Base-by-base conservation (phyloP, 2,329 filamentous ascomycete species). In the Epichloe festucae region DNA sequence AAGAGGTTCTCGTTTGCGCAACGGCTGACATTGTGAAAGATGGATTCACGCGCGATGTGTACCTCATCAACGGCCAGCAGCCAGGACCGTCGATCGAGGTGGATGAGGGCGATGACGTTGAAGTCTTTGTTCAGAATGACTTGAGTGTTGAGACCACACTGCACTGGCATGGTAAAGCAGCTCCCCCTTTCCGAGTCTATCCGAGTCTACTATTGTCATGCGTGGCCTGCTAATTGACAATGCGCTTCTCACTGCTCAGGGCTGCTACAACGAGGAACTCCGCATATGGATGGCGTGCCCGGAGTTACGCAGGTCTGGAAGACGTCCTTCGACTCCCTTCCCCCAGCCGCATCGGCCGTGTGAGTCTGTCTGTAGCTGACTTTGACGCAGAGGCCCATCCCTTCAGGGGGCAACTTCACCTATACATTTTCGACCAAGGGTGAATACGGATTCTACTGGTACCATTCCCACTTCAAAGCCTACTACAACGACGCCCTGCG, bases 41-140 rank as follows among this genome's bases (percentile, higher is more conserved):
- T 34, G 51, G 46, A 17, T 49, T 49, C 14, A 45, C 48, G 40
- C 36, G 51, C 40, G 52, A 54, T 27, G 54, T 56, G 43, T 52
- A 54, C 45, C 50, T 54, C 36, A 46, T 51, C 42, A 56, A 56
- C 41, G 52, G 50, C 27, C 52, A 51, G 40, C 54, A 56, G 19
- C 54, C 54, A 27, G 52, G 54, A 12, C 52, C 54, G n/a, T 46
- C 52, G 34, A 56, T 53, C 10, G 50, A 51, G 19, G 50, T 54
- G 17, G 51, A 52, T 21, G 27, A 52, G 36, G 51, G 51, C 7
- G 51, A 52, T 42, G 46, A 43, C 17, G 21, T 52, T 15, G 51
- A 52, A 39, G 51, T 45, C 11, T 44, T 44, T 39, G 51, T 52
- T 11, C n/a, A 52, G 31, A 52, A 52, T 39, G 46, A 52, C 19